Evolutionary conservation across 1,139 yeast genomes (phyloP).

Genomic region (Scheffersomyces stambukii): DNA sequence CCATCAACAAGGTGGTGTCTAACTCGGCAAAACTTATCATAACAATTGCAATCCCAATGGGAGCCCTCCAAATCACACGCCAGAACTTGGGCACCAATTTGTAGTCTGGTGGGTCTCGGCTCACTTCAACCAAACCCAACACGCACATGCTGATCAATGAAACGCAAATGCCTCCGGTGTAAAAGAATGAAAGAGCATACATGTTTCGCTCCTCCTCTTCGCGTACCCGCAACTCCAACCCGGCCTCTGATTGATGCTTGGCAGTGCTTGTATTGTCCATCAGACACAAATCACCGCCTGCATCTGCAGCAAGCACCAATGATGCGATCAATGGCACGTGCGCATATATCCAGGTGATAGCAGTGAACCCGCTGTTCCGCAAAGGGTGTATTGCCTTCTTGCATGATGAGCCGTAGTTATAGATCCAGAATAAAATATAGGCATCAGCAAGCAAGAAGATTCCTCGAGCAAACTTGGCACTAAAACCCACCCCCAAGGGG

Average conservation of each 20-base stretch:
- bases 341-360: conserved; percentile 43
- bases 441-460: conserved; percentile 48
- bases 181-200: conserved; percentile 41
- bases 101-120: conserved; percentile 28
- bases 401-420: conserved; percentile 52
- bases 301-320: conserved; percentile 56
- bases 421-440: conserved; percentile 50
- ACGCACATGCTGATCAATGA: conserved; percentile 31
- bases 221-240: conserved; percentile 2
- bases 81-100: conserved; percentile 31
- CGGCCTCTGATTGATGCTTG: conserved; percentile 4
- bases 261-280: conserved; percentile 11
- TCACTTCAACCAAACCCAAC: conserved; percentile 36
- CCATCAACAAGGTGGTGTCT: conserved; percentile 40
- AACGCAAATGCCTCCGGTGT: conserved; percentile 48
- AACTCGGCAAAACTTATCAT: conserved; percentile 46
- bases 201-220: conserved; percentile 21
- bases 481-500: conserved; percentile 48
- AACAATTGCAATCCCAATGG: conserved; percentile 34
- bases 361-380: conserved; percentile 45
- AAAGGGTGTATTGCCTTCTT: conserved; percentile 51
- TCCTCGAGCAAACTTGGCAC: conserved; percentile 44
- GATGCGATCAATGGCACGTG: conserved; percentile 54
- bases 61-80: conserved; percentile 39
- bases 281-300: conserved; percentile 51